Conservation (phyloP, 2,329 filamentous ascomycete species). For the Hawksworthiomyces lignivorus region DNA sequence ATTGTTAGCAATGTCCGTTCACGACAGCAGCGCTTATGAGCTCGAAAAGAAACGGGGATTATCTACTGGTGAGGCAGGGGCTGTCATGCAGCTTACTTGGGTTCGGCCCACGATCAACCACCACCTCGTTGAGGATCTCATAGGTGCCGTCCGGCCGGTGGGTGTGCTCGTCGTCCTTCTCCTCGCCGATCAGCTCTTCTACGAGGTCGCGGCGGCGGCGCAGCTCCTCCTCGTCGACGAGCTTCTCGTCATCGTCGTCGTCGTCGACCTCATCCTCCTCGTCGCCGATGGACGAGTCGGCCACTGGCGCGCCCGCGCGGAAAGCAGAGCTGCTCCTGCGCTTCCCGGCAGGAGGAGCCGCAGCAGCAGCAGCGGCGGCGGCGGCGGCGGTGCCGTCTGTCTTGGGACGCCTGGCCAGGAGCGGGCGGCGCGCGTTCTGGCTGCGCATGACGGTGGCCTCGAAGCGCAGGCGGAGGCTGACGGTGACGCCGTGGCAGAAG, state of each 20-base stretch:
- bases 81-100: constrained; percentile 69
- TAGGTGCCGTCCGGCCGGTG: constrained; percentile 77
- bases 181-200: constrained; percentile 83
- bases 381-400: constrained; percentile 2
- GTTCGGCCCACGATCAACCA: constrained; percentile 89
- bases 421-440: constrained; percentile 34
- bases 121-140: constrained; percentile 94
- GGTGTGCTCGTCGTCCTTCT: constrained; percentile 74
- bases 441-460: constrained; percentile 91
- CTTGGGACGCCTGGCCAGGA: constrained; percentile 3
- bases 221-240: constrained; percentile 31
- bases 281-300: no score
- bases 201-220: constrained; percentile 56
- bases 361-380: constrained; percentile 1
- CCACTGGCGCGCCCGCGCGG: no score
- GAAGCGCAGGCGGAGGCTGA: constrained; percentile 80
- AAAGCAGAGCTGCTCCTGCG: no score
- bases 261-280: neutral
- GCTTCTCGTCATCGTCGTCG: constrained; percentile 11
- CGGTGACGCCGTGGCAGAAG: constrained; percentile 77
- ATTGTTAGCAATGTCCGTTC: no score
- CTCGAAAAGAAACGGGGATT: neutral
- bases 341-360: no score
- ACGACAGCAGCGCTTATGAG: no score
- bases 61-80: no score